phyloP scores from a whole-genome alignment of 225 moss, liverwort and hornwort species.

The Anthoceros angustus region DNA sequence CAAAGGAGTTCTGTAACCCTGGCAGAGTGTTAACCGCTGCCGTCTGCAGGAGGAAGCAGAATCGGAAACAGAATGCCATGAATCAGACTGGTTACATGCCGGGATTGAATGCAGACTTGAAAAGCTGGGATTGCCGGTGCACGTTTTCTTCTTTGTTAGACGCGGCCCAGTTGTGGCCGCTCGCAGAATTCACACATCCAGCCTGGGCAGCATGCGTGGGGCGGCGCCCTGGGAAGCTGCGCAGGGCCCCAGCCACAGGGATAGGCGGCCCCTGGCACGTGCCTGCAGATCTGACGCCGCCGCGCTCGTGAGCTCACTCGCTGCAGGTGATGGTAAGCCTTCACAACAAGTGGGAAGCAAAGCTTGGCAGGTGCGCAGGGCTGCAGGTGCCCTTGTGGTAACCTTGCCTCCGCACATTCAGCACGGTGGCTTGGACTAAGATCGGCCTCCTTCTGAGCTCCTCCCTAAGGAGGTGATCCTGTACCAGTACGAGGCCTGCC shows the following conservation, averaged over 20 bases:
- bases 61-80: too few species aligned
- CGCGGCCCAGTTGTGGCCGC: too few species aligned
- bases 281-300: not conserved
- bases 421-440: constrained; percentile 41
- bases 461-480: constrained; percentile 63
- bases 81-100: too few species aligned
- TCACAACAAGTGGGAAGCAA: not conserved
- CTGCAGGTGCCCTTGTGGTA: constrained; percentile 53
- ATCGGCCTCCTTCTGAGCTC: constrained; percentile 39
- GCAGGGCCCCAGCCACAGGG: not conserved
- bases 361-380: not conserved
- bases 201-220: not conserved
- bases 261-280: not conserved
- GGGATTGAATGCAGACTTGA: too few species aligned
- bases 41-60: too few species aligned
- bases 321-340: too few species aligned
- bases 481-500: constrained; percentile 89
- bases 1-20: too few species aligned
- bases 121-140: too few species aligned
- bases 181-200: too few species aligned
- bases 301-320: not conserved
- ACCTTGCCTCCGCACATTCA: constrained; percentile 51
- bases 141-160: too few species aligned
- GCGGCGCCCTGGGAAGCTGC: not conserved
- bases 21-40: too few species aligned